A percentile compares a stretch with the other conserved stretches of the same genome.
These are phyloP conservation scores for Aspergillus bombycis DNA, from an alignment of 2,329 filamentous ascomycete species.

Conservation along the genomic window DNA sequence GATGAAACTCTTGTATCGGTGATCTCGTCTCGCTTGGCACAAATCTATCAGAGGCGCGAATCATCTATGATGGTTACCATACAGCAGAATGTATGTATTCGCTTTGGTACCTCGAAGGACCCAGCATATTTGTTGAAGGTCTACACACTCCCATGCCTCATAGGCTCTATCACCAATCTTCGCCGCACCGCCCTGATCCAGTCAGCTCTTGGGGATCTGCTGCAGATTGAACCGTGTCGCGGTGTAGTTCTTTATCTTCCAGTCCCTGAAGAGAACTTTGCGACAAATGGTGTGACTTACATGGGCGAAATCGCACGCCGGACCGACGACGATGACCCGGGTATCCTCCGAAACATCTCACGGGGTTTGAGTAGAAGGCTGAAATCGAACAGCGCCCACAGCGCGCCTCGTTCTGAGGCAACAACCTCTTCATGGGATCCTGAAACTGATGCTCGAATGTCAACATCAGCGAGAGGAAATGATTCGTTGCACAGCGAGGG, in stretches of 20 bases:
- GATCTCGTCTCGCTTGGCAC: slow-evolving; percentile 72
- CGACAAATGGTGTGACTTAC: slow-evolving; percentile 70
- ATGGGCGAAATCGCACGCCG: slow-evolving; percentile 67
- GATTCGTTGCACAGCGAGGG: slow-evolving; percentile 10
- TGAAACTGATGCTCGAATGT: slow-evolving; percentile 3
- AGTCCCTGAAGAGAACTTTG: slow-evolving; percentile 71
- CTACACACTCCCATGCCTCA: slow-evolving; percentile 67
- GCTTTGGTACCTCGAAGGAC: slow-evolving; percentile 74
- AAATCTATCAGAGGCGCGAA: slow-evolving; percentile 74
- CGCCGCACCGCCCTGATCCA: slow-evolving; percentile 79
- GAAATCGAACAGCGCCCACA: slow-evolving; percentile 34
- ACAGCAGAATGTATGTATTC: slow-evolving; percentile 73
- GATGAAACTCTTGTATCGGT: slow-evolving; percentile 77
- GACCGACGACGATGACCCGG: slow-evolving; percentile 45
- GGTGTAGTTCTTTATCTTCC: slow-evolving; percentile 75
- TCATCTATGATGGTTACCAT: slow-evolving; percentile 74
- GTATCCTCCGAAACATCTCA: slow-evolving; percentile 44
- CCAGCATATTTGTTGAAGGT: slow-evolving; percentile 80
- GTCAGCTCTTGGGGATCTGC: slow-evolving; percentile 69
- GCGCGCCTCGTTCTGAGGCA: slow-evolving; percentile 27
- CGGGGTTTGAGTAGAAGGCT: slow-evolving; percentile 43
- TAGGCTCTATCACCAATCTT: slow-evolving; percentile 76
- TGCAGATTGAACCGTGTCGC: slow-evolving; percentile 67
- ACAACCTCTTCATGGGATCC: slow-evolving; percentile 24
- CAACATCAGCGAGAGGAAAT: neutral